Conservation (phyloP, 495 filamentous ascomycete genomes). For the Penicillium soppii region DNA sequence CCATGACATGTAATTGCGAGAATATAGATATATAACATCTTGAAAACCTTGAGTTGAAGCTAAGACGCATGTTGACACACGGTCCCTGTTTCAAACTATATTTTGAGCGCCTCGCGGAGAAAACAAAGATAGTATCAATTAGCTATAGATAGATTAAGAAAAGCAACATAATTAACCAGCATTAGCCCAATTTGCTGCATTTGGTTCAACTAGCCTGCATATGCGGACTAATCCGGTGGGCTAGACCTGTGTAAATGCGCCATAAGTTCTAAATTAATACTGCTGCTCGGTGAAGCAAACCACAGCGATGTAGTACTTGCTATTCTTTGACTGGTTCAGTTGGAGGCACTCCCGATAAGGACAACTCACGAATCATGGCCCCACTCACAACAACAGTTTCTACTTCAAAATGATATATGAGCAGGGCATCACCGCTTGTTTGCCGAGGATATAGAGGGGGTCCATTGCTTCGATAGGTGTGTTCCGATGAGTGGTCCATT, state of each 20-base stretch:
- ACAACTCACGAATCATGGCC: no score
- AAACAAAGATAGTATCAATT: slow-evolving; percentile 25
- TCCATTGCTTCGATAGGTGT: not conserved
- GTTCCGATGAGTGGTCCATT: not conserved
- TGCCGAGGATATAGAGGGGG: not conserved
- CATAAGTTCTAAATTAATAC: slow-evolving; percentile 5
- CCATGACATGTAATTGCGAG: slow-evolving; percentile 1
- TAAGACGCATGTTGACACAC: slow-evolving; percentile 13
- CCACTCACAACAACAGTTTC: no score
- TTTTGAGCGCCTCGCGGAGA: slow-evolving; percentile 13
- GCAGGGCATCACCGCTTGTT: slow-evolving; percentile 9
- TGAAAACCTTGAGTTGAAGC: slow-evolving; percentile 15
- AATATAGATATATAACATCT: slow-evolving; percentile 18
- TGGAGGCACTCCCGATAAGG: slow-evolving; percentile 16
- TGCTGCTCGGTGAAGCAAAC: not conserved
- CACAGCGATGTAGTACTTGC: not conserved
- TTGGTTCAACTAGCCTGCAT: slow-evolving; percentile 6
- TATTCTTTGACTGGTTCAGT: slow-evolving; percentile 9
- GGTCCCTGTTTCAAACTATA: slow-evolving; percentile 27
- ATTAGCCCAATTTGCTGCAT: slow-evolving; percentile 10
- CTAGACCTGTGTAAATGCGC: slow-evolving; percentile 8
- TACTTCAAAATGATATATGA: not conserved
- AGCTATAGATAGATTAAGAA: slow-evolving; percentile 27
- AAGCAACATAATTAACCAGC: slow-evolving; percentile 23
- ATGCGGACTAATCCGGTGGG: not conserved